Evolutionary conservation across 2,329 filamentous ascomycete species (phyloP).

Genomic region (Apiospora malaysiana): DNA sequence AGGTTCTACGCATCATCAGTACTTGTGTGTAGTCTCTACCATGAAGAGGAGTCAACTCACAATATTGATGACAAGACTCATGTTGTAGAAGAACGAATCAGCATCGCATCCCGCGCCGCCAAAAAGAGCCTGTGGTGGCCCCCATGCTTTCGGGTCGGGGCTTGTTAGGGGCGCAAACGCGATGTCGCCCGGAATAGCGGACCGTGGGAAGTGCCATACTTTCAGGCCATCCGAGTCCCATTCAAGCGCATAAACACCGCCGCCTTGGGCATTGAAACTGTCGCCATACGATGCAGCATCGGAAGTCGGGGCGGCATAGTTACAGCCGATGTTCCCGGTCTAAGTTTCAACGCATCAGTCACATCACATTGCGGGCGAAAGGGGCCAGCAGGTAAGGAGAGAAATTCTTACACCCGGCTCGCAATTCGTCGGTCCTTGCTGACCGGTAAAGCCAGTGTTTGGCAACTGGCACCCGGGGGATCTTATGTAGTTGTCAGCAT

Average conservation of each 20-base stretch:
- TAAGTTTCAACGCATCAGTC: conserved; percentile 33
- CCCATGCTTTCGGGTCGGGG: conserved; percentile 73
- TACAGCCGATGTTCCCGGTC: conserved; percentile 55
- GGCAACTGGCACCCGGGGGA: conserved; percentile 32
- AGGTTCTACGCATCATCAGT: conserved; percentile 17
- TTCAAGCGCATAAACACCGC: conserved; percentile 73
- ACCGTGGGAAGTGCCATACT: conserved; percentile 79
- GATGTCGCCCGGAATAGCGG: conserved; percentile 70
- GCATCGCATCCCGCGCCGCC: conserved; percentile 70
- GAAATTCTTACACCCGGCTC: conserved; percentile 32
- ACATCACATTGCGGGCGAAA: neutral
- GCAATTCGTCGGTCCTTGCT: conserved; percentile 34
- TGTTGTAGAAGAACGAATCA: conserved; percentile 66
- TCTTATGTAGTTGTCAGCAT: neutral
- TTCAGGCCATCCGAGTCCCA: conserved; percentile 73
- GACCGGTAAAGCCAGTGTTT: conserved; percentile 33
- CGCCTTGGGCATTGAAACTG: conserved; percentile 68
- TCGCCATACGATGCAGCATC: conserved; percentile 62
- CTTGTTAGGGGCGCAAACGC: conserved; percentile 46
- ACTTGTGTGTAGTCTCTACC: neutral
- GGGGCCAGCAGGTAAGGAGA: too few relatives aligned
- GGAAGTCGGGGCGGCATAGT: conserved; percentile 45
- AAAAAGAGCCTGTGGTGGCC: conserved; percentile 71
- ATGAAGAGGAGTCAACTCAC: conserved; percentile 35
- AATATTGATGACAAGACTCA: conserved; percentile 77